Evolutionary conservation across 768 basidiomycete genomes (phyloP).

Genomic region (Calocera viscosa): DNA sequence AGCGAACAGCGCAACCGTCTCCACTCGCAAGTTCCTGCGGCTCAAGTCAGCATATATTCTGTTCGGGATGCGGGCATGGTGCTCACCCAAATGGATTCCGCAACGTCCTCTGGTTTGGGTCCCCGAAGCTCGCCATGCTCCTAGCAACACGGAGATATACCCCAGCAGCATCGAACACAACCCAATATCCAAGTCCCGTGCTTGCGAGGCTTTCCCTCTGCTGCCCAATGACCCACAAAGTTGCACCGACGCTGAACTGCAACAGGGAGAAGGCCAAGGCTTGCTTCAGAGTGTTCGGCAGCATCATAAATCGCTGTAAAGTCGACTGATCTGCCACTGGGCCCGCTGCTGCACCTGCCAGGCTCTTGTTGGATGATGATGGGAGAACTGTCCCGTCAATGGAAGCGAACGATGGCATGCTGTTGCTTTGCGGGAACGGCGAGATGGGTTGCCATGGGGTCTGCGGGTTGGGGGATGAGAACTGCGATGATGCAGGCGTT

Average conservation of each 20-base stretch:
- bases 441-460: constrained; percentile 60
- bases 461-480: constrained; percentile 39
- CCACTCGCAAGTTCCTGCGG: constrained; percentile 48
- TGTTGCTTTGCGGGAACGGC: constrained; percentile 22
- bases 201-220: constrained; percentile 72
- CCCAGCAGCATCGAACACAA: constrained; percentile 88
- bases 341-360: background rate
- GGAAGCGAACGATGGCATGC: background rate
- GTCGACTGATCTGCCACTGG: background rate
- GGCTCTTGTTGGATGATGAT: background rate
- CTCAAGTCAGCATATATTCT: constrained; percentile 7
- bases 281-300: background rate
- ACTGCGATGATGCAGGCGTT: constrained; percentile 22
- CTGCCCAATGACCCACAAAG: constrained; percentile 81
- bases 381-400: background rate
- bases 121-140: constrained; percentile 20
- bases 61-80: background rate
- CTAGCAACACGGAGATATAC: constrained; percentile 39
- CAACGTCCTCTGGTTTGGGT: constrained; percentile 15
- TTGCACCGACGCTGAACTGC: constrained; percentile 32
- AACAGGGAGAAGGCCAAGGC: constrained; percentile 21
- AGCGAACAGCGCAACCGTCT: constrained; percentile 66
- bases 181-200: constrained; percentile 90
- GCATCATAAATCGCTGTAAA: background rate
- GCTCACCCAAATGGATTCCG: constrained; percentile 52